Percentiles rank a stretch among this genome's conserved stretches.
These are phyloP conservation scores for Sistotremastrum suecicum DNA, from an alignment of 768 basidiomycete genomes.

Conservation along the genomic window DNA sequence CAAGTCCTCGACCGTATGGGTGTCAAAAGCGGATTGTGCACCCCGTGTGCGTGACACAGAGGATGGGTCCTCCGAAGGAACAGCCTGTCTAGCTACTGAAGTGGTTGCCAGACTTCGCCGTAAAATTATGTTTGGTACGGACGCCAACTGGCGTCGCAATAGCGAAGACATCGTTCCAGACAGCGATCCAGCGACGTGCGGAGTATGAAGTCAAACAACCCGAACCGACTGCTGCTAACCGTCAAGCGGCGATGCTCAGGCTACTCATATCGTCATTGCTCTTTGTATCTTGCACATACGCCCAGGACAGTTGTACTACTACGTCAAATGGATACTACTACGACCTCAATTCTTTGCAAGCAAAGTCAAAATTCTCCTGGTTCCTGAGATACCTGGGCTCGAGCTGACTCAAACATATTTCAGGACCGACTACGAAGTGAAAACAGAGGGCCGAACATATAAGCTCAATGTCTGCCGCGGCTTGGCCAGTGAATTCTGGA, in stretches of 20 bases:
- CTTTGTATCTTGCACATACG: constrained; percentile 11
- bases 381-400: constrained; percentile 5
- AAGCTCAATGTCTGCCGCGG: constrained; percentile 53
- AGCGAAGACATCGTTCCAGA: background rate
- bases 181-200: background rate
- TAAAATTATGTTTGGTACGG: constrained; percentile 14
- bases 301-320: constrained; percentile 48
- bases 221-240: background rate
- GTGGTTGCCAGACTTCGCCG: constrained; percentile 27
- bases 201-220: background rate
- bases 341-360: constrained; percentile 47
- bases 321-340: constrained; percentile 45
- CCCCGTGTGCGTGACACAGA: constrained; percentile 16
- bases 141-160: constrained; percentile 14
- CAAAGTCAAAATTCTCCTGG: constrained; percentile 27
- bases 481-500: constrained; percentile 44
- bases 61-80: constrained; percentile 11
- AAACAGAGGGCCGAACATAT: constrained; percentile 31
- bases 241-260: constrained; percentile 1
- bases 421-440: constrained; percentile 53
- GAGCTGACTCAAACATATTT: constrained; percentile 4
- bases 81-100: constrained; percentile 17
- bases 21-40: constrained; percentile 40
- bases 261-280: constrained; percentile 1
- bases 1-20: constrained; percentile 72